These are phyloP conservation scores for Hypoxylon trugodes DNA, from an alignment of 495 filamentous ascomycete species.

Conservation along the genomic window DNA sequence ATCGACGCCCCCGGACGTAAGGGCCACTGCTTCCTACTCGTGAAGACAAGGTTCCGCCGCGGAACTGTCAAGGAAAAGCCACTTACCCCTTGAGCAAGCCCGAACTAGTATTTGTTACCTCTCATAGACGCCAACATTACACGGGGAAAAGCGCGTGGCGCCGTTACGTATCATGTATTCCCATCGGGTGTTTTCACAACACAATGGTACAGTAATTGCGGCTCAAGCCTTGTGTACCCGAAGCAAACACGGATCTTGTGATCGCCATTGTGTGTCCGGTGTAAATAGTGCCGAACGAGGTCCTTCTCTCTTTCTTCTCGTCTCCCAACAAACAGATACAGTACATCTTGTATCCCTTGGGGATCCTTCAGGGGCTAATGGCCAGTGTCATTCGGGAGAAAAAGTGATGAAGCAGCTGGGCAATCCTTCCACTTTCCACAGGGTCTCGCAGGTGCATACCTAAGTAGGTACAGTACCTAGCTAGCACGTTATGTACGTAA, in stretches of 20 bases:
- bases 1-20: slow-evolving; percentile 38
- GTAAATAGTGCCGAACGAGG: slow-evolving; percentile 21
- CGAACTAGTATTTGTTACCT: slow-evolving; percentile 13
- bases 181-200: not conserved
- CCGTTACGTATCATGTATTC: slow-evolving; percentile 23
- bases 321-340: slow-evolving; percentile 6
- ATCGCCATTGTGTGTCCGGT: slow-evolving; percentile 14
- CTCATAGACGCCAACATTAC: not conserved
- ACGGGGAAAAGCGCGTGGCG: not conserved
- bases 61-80: slow-evolving; percentile 20
- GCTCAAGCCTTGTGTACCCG: slow-evolving; percentile 28
- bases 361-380: slow-evolving; percentile 1
- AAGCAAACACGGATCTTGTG: slow-evolving; percentile 26
- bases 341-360: too few species aligned
- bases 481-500: not conserved
- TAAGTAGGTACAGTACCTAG: too few species aligned
- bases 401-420: slow-evolving; percentile 6
- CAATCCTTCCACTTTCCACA: slow-evolving; percentile 13
- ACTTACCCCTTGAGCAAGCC: slow-evolving; percentile 7
- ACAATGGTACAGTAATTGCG: slow-evolving; percentile 21
- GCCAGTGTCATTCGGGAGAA: slow-evolving; percentile 1
- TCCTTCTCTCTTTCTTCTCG: slow-evolving; percentile 2
- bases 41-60: slow-evolving; percentile 26
- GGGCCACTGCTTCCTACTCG: slow-evolving; percentile 33
- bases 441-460: not conserved